Conservation (phyloP, 2,329 filamentous ascomycete species). For the Neodidymelliopsis sp. region DNA sequence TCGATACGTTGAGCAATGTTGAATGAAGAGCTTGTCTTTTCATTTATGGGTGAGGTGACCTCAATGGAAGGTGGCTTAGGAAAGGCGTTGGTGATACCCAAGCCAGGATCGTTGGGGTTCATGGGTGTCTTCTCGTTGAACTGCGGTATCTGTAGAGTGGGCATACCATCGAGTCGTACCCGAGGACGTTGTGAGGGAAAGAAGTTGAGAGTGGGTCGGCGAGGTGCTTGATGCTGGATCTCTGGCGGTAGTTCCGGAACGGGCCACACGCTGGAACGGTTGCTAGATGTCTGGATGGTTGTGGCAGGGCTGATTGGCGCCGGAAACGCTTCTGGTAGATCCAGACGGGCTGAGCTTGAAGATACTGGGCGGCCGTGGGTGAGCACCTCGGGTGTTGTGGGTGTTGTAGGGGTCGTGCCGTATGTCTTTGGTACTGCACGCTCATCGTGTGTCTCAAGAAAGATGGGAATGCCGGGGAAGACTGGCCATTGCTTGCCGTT, state of each 20-base stretch:
- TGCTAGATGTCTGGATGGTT: constrained; percentile 28
- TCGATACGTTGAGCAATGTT: constrained; percentile 40
- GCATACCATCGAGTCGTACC: constrained; percentile 17
- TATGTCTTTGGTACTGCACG: constrained; percentile 23
- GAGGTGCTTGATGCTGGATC: constrained; percentile 10
- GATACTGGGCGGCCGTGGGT: constrained; percentile 2
- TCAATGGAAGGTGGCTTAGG: constrained; percentile 21
- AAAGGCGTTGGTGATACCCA: constrained; percentile 13
- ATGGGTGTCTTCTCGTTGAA: constrained; percentile 22
- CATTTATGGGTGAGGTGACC: constrained; percentile 11
- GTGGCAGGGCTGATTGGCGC: constrained; percentile 23
- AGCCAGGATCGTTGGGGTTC: not conserved
- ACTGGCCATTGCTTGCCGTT: constrained; percentile 29
- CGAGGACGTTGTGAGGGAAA: constrained; percentile 23
- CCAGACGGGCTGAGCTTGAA: not conserved
- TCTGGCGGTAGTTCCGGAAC: constrained; percentile 31
- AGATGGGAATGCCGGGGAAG: constrained; percentile 37
- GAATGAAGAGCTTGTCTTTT: not conserved
- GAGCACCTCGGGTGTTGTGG: constrained; percentile 26
- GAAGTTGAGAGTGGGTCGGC: constrained; percentile 25
- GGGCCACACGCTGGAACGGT: constrained; percentile 28
- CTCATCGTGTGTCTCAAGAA: constrained; percentile 31
- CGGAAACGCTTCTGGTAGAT: not conserved
- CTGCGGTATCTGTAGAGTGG: constrained; percentile 14
- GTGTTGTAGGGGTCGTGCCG: constrained; percentile 31